phyloP scores from a whole-genome alignment of 345 rosid species.

The Ceriops zippeliana region DNA sequence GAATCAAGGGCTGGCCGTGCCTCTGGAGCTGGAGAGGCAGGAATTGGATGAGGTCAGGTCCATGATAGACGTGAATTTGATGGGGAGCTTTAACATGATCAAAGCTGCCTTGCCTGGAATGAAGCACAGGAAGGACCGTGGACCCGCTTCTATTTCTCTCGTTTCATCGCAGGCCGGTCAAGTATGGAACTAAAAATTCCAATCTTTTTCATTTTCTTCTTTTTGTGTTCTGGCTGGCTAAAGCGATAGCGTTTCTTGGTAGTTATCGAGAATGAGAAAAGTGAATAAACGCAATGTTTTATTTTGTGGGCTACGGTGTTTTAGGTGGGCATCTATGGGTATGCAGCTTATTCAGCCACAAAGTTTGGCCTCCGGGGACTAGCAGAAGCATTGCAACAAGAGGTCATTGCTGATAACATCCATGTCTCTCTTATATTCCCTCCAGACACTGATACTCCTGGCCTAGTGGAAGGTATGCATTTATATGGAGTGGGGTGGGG shows the following conservation, averaged over 20 bases:
- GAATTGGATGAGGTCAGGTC: slow-evolving; percentile 60
- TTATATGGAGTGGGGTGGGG: neutral
- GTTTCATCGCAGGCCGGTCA: slow-evolving; percentile 91
- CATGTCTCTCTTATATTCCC: slow-evolving; percentile 78
- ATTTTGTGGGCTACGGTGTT: slow-evolving; percentile 43
- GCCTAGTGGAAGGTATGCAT: slow-evolving; percentile 56
- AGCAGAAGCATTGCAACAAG: slow-evolving; percentile 93
- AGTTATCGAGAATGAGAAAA: neutral
- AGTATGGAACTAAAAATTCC: slow-evolving; percentile 39
- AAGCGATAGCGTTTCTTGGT: no score
- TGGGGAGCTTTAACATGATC: slow-evolving; percentile 75
- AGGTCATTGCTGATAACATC: slow-evolving; percentile 68
- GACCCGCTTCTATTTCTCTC: slow-evolving; percentile 62
- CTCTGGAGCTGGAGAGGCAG: slow-evolving; percentile 60
- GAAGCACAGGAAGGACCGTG: slow-evolving; percentile 50
- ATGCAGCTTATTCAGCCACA: slow-evolving; percentile 78
- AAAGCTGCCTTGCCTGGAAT: slow-evolving; percentile 75
- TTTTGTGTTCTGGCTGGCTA: no score
- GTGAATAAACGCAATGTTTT: slow-evolving; percentile 37
- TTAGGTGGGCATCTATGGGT: slow-evolving; percentile 85
- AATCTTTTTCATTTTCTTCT: no score
- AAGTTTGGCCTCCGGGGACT: slow-evolving; percentile 83
- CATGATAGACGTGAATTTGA: slow-evolving; percentile 74
- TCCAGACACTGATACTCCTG: slow-evolving; percentile 85
- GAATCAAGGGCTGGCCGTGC: slow-evolving; percentile 64